phyloP scores from a whole-genome alignment of 352 stramenopile genomes.

The Aphanomyces astaci region DNA sequence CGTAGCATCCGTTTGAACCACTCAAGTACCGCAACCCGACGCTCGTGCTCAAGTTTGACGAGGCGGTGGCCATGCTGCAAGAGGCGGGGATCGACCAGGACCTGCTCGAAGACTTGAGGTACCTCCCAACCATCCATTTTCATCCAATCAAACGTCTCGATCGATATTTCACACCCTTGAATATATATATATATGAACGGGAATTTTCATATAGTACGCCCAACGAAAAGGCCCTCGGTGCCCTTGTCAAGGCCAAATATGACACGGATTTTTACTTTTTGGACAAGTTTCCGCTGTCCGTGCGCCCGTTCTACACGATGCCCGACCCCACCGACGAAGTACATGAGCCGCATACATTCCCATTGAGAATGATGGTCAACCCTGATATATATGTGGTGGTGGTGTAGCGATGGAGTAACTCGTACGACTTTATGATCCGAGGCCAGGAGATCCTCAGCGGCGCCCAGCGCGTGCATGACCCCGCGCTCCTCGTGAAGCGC shows the following conservation, averaged over 20 bases:
- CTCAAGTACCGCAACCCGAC: slow-evolving; percentile 94
- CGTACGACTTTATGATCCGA: slow-evolving; percentile 99
- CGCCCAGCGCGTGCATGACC: slow-evolving; percentile 98
- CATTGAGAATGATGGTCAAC: slow-evolving; percentile 2
- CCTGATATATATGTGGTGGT: no score
- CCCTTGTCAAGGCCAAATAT: slow-evolving; percentile 96
- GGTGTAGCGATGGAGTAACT: slow-evolving; percentile 89
- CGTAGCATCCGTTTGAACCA: slow-evolving; percentile 94
- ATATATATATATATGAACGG: no score
- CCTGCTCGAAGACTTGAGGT: slow-evolving; percentile 57
- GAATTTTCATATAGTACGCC: no score
- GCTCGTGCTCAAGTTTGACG: slow-evolving; percentile 90
- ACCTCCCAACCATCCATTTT: no score
- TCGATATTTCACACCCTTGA: no score
- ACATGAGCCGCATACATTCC: no score
- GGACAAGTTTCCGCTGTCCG: slow-evolving; percentile 98
- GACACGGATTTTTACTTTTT: slow-evolving; percentile 99
- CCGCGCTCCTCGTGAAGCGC: slow-evolving; percentile 89
- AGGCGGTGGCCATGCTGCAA: slow-evolving; percentile 90
- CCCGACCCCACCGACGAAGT: slow-evolving; percentile 89
- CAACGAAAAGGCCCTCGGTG: slow-evolving; percentile 97
- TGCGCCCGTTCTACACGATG: slow-evolving; percentile 99
- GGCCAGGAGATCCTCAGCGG: slow-evolving; percentile 99
- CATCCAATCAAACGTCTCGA: no score
- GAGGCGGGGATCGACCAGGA: slow-evolving; percentile 69